phyloP scores from a whole-genome alignment of 2,329 filamentous ascomycete genomes.

The Penicillium carneum region DNA sequence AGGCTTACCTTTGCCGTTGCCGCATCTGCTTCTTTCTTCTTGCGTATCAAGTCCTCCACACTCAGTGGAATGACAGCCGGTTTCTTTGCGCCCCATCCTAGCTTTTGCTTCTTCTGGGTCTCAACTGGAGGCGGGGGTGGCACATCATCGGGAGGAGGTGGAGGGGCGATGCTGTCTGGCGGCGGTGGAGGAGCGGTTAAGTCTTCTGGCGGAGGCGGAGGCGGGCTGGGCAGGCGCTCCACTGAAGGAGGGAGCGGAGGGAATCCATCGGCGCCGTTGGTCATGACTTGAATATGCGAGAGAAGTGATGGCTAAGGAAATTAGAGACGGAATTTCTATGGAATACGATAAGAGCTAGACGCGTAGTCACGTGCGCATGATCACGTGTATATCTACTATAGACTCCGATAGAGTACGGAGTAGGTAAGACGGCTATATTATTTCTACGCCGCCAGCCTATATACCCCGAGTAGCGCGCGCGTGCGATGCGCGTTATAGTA shows the following conservation, averaged over 20 bases:
- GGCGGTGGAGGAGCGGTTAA: slow-evolving; percentile 54
- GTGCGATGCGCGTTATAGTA: too few relatives aligned
- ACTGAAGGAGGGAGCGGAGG: slow-evolving; percentile 47
- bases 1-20: slow-evolving; percentile 74
- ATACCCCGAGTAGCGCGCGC: too few relatives aligned
- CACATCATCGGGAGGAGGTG: slow-evolving; percentile 53
- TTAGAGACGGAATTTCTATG: slow-evolving; percentile 41
- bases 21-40: slow-evolving; percentile 85
- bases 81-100: slow-evolving; percentile 59
- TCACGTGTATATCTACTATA: background rate
- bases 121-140: slow-evolving; percentile 54
- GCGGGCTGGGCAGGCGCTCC: slow-evolving; percentile 50
- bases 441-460: too few relatives aligned
- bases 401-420: too few relatives aligned
- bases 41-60: slow-evolving; percentile 82
- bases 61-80: slow-evolving; percentile 66
- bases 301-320: slow-evolving; percentile 6
- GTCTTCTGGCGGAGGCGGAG: slow-evolving; percentile 51
- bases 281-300: slow-evolving; percentile 28
- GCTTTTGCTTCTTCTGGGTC: slow-evolving; percentile 60
- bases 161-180: slow-evolving; percentile 47
- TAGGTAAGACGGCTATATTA: too few relatives aligned
- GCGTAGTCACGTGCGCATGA: slow-evolving; percentile 35
- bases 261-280: slow-evolving; percentile 37
- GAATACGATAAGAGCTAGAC: slow-evolving; percentile 23